Evolutionary conservation across 2,329 filamentous ascomycete species (phyloP), one percentile per base, ranked within the genome.

Genomic region (Microsporum ferrugineum): DNA sequence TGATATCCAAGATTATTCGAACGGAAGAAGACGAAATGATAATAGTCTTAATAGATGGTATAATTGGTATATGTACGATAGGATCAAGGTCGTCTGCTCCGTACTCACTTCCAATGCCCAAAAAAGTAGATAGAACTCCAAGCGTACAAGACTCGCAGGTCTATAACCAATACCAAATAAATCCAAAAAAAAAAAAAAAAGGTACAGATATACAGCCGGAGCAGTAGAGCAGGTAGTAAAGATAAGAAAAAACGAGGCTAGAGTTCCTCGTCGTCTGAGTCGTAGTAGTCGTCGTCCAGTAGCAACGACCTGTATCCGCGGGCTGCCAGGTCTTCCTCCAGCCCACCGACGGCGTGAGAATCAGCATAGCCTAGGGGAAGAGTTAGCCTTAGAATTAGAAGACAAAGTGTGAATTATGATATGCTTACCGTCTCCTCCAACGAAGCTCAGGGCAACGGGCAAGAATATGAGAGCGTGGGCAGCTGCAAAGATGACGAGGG

Each of bases 381-480:
- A 34, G 65, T 71, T 58, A 67, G 63, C 59, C 53, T 36, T 29
- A 31, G n/a, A 36, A 12, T 36, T 14, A 53, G n/a, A 7, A 14
- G 38, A 43, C 38, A 36, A 7, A 47, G 38, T 5, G 56, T 31
- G 62, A 57, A 39, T 23, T 23, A 23, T 23, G 29, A 12, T 23
- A 43, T 60, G 75, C 78, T 70, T 73, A 84, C 82, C 91, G 66
- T 87, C 83, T 1, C 94, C 94, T 17, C 94, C 94, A 58, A 88
- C 81, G 57, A 96, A 79, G 70, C 89, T 95, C 66, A 99, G 79
- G 1, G 88, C 87, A 0, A 97, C 94, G 0, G 94, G 94, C 68
- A 99, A 77, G 73, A 97, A 95, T 5, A 99, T 82, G 56, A 99
- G 79, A 0, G 94, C 90, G 73, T 99, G 94, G 7, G 86, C 81